Evolutionary conservation across 2,329 filamentous ascomycete species (phyloP), one percentile per base, ranked within the genome.

Genomic region (Cercospora berteroae): DNA sequence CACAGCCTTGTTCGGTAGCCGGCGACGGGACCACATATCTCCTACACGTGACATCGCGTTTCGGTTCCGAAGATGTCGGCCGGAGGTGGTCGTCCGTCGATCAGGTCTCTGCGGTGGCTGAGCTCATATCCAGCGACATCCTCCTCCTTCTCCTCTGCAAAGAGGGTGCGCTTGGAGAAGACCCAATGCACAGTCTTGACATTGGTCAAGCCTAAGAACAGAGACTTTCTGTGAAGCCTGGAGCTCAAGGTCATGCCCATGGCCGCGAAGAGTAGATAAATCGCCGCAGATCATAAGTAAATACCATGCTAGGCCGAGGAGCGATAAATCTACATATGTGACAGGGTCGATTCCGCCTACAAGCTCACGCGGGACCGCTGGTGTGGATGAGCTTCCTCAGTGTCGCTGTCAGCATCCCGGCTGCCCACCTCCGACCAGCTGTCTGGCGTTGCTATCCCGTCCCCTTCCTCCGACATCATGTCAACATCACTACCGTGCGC

Each of bases 391-490:
- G 25, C 23, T 27, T 74, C 73, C n/a, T 74, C 73, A 10, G 60
- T 63, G 58, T 78, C 76, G 55, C 75, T 77, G 36, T 79, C 77
- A 13, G 70, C 76, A 67, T 77, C 77, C 16, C 75, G 67, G 62
- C 74, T 77, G 1, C 77, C 78, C n/a, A 79, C 74, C 50, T 79
- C 77, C 1, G 75, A 77, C 78, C 78, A 79, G 63, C 75, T 78
- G 50, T 77, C 74, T 1, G 78, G 78, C 16, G 78, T 79, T 23
- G 69, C 68, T 50, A 79, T 71, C 25, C 77, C 77, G 60, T 75
- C 73, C n/a, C 74, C 73, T 44, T 76, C 76, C 56, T 77, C 76
- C 12, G 75, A 77, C 9, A 78, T 69, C 68, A 78, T 73, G 58
- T 77, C 77, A 7, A 75, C 71, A 62, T 79, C 77, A 52, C 74